phyloP scores from a whole-genome alignment of 2,329 filamentous ascomycete species.

The Exophiala viscosa region DNA sequence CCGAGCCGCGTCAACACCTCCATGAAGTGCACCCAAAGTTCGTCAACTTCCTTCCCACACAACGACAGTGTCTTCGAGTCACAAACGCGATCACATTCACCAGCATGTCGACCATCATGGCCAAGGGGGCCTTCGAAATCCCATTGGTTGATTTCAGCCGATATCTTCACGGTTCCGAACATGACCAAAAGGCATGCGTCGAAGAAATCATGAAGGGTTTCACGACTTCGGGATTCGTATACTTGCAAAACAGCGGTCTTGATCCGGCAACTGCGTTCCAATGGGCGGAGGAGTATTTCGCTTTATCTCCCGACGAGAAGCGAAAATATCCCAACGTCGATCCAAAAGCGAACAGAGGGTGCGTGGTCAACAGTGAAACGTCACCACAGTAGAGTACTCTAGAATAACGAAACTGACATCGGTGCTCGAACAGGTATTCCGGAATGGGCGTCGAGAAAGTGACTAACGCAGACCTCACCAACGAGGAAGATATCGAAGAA shows the following conservation, averaged over 20 bases:
- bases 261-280: not conserved
- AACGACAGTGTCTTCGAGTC: not conserved
- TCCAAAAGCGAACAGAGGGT: not conserved
- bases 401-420: too few species aligned
- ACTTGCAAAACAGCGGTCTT: not conserved
- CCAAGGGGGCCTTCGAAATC: not conserved
- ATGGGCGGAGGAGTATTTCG: not conserved
- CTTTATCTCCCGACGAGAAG: not conserved
- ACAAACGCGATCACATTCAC: not conserved
- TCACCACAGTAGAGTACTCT: too few species aligned
- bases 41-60: too few species aligned
- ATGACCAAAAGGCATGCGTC: not conserved
- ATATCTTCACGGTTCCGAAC: not conserved
- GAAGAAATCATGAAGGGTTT: slow-evolving; percentile 2
- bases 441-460: not conserved
- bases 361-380: too few species aligned
- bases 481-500: not conserved
- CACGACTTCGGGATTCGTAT: slow-evolving; percentile 4
- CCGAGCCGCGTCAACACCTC: too few species aligned
- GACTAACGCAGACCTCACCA: not conserved
- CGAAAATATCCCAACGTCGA: not conserved
- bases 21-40: too few species aligned
- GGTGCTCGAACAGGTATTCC: not conserved
- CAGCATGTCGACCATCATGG: not conserved
- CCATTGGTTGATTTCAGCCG: not conserved